Evolutionary conservation across 2,329 filamentous ascomycete genomes (phyloP).

Genomic region (Trichoderma sp.): DNA sequence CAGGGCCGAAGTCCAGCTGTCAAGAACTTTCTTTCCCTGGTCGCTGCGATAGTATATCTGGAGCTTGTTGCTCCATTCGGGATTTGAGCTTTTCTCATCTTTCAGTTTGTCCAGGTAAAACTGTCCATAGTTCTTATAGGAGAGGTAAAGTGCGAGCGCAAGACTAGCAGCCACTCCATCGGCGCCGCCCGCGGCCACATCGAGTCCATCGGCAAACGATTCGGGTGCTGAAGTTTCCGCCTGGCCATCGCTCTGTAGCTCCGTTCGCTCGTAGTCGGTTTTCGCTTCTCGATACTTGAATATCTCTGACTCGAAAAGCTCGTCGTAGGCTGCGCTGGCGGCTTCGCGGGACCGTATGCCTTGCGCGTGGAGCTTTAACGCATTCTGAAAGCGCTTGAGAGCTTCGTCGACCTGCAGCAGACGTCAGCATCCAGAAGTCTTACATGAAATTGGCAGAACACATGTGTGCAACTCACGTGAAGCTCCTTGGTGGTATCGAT

Average conservation of each 20-base stretch:
- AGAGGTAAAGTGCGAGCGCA: constrained; percentile 85
- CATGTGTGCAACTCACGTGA: constrained; percentile 49
- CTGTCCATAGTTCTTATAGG: constrained; percentile 93
- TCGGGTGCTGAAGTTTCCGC: constrained; percentile 42
- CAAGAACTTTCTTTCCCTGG: constrained; percentile 46
- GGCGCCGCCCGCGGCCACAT: constrained; percentile 57
- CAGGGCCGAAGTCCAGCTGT: constrained; percentile 57
- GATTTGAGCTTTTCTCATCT: constrained; percentile 43
- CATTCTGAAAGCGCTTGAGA: constrained; percentile 87
- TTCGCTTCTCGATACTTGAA: constrained; percentile 86
- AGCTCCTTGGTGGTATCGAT: constrained; percentile 94
- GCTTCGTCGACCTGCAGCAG: constrained; percentile 77
- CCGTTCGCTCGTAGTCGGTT: constrained; percentile 77
- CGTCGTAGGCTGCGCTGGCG: constrained; percentile 76
- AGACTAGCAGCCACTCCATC: constrained; percentile 78
- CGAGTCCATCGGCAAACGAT: constrained; percentile 49
- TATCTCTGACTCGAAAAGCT: constrained; percentile 86
- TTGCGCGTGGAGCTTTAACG: constrained; percentile 87
- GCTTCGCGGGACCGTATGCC: constrained; percentile 72
- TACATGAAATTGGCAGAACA: fast-evolving
- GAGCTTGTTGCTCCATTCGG: constrained; percentile 43
- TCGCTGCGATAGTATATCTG: constrained; percentile 32
- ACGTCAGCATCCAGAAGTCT: background rate
- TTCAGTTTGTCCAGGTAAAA: constrained; percentile 70
- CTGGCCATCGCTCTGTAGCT: constrained; percentile 51